Evolutionary conservation across 495 filamentous ascomycete genomes (phyloP).

Genomic region (Penicillium canescens): DNA sequence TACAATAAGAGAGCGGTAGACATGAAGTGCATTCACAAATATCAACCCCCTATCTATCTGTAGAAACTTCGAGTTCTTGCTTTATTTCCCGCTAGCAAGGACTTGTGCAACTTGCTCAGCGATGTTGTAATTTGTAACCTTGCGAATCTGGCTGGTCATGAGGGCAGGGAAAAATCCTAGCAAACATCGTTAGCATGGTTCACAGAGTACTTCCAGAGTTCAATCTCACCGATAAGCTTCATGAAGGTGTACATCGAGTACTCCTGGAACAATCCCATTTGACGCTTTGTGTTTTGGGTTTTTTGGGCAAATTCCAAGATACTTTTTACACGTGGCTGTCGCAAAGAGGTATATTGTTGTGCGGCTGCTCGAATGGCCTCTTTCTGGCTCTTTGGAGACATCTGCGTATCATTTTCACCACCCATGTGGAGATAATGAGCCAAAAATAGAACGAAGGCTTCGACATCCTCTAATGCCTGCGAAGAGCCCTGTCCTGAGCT

Average conservation of each 20-base stretch:
- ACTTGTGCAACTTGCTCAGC: conserved; percentile 9
- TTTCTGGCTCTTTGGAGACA: conserved; percentile 4
- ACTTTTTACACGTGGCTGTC: conserved; percentile 29
- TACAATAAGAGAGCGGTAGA: too few species aligned
- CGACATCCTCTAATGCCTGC: conserved; percentile 49
- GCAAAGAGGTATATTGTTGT: conserved; percentile 27
- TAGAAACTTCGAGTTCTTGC: neutral
- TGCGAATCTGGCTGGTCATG: conserved; percentile 4
- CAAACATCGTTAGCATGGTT: neutral
- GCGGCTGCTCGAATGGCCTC: conserved; percentile 23
- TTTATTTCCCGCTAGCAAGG: neutral
- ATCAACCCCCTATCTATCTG: too few species aligned
- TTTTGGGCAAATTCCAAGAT: conserved; percentile 31
- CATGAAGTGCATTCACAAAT: too few species aligned
- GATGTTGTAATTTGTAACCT: conserved; percentile 13
- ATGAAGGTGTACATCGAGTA: conserved; percentile 35
- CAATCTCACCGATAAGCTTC: conserved; percentile 32
- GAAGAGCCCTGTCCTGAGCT: conserved; percentile 48
- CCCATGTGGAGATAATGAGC: conserved; percentile 21
- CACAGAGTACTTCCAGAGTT: too few species aligned
- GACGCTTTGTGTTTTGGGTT: conserved; percentile 31
- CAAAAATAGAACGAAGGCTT: conserved; percentile 38
- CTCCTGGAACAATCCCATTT: conserved; percentile 33
- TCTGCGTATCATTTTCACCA: conserved; percentile 1
- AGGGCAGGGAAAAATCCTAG: conserved; percentile 12